A percentile compares a stretch with the other conserved stretches of the same genome.
phyloP scores from a whole-genome alignment of 139 green algal species.

The Desmodesmus armatus region DNA sequence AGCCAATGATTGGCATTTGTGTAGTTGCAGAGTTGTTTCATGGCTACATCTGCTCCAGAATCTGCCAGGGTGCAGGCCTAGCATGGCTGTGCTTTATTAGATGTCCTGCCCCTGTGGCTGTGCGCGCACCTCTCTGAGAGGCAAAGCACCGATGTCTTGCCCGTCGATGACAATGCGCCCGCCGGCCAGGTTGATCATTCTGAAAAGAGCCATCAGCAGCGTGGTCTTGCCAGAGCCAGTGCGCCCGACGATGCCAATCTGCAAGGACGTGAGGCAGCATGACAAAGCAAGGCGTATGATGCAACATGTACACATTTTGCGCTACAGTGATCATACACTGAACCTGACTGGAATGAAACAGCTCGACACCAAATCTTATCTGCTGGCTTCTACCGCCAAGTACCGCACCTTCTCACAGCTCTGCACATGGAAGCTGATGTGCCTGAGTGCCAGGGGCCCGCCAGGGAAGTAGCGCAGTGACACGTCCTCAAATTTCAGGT shows the following conservation, averaged over 20 bases:
- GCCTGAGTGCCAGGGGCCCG: conserved; percentile 58
- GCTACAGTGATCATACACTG: no score
- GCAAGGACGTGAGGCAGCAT: no score
- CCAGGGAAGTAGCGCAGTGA: conserved; percentile 70
- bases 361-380: no score
- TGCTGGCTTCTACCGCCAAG: conserved; percentile 57
- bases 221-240: conserved; percentile 86
- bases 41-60: no score
- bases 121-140: conserved; percentile 54
- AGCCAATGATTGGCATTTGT: no score
- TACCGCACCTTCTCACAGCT: conserved; percentile 75
- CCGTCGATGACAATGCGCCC: conserved; percentile 86
- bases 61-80: no score
- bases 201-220: conserved; percentile 84
- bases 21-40: no score
- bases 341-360: no score
- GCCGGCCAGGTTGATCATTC: conserved; percentile 82
- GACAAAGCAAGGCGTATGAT: no score
- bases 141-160: conserved; percentile 77
- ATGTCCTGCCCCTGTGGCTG: no score
- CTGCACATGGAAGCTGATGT: conserved; percentile 65
- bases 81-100: no score
- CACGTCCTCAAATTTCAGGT: conserved; percentile 66
- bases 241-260: conserved; percentile 71
- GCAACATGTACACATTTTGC: no score